These are phyloP conservation scores for Hansfordia pulvinata DNA, from an alignment of 2,329 filamentous ascomycete species.

Conservation along the genomic window DNA sequence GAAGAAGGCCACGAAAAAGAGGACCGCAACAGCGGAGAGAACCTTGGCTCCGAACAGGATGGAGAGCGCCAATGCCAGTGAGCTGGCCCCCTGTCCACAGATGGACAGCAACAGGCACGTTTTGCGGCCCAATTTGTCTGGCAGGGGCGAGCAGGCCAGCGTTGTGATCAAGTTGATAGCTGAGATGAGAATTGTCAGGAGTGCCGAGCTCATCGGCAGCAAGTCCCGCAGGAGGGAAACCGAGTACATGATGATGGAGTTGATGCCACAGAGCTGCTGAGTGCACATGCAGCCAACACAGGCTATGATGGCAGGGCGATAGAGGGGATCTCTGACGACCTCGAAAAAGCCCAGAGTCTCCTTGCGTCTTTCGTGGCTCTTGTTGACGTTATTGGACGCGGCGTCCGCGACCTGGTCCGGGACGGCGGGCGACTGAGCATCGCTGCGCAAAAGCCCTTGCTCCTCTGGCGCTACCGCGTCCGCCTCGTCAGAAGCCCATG, in stretches of 20 bases:
- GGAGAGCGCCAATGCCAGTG: constrained; percentile 64
- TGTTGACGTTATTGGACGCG: constrained; percentile 12
- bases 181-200: constrained; percentile 81
- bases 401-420: constrained; percentile 2
- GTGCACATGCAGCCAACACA: constrained; percentile 85
- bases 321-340: constrained; percentile 53
- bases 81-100: constrained; percentile 68
- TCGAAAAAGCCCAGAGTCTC: constrained; percentile 40
- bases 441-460: constrained; percentile 48
- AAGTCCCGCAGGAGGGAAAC: constrained; percentile 76
- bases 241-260: constrained; percentile 97
- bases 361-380: constrained; percentile 18
- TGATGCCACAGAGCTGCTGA: constrained; percentile 88
- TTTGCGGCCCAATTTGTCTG: constrained; percentile 81
- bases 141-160: constrained; percentile 65
- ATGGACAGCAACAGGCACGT: constrained; percentile 72
- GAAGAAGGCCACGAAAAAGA: constrained; percentile 81
- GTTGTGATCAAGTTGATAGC: constrained; percentile 78
- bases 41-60: constrained; percentile 62
- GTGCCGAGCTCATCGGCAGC: constrained; percentile 65
- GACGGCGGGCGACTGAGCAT: constrained; percentile 13
- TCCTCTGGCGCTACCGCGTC: constrained; percentile 42
- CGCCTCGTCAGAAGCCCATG: constrained; percentile 35
- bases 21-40: constrained; percentile 67
- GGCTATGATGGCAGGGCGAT: constrained; percentile 63